Evolutionary conservation across 345 rosid genomes (phyloP).

Genomic region (Excoecaria agallocha): DNA sequence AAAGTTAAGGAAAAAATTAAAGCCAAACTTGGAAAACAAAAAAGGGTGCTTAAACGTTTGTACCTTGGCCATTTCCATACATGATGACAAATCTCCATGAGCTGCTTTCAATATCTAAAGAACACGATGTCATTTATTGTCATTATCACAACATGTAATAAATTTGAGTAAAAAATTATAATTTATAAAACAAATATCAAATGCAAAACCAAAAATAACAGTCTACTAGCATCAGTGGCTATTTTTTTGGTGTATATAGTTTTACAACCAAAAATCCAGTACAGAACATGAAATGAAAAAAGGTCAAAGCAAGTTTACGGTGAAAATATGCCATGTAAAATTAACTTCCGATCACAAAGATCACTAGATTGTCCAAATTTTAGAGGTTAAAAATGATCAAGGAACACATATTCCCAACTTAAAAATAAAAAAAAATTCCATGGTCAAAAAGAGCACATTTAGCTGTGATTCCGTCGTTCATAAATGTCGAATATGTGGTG

Average conservation of each 20-base stretch:
- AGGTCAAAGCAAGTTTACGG: neutral
- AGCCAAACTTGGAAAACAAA: neutral
- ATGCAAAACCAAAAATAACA: neutral
- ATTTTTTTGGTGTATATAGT: neutral
- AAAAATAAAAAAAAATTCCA: neutral
- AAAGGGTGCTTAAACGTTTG: neutral
- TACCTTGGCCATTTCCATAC: conserved; percentile 98
- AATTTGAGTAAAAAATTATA: neutral
- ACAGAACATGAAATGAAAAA: neutral
- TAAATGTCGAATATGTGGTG: neutral
- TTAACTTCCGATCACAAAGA: no score
- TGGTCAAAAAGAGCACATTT: neutral
- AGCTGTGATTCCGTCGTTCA: neutral
- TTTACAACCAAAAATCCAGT: no score
- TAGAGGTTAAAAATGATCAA: neutral
- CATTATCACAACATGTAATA: conserved; percentile 1
- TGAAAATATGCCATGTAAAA: neutral
- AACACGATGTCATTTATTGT: conserved; percentile 5
- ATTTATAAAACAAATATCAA: neutral
- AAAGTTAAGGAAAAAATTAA: neutral
- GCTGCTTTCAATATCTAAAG: conserved; percentile 74
- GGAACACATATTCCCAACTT: no score
- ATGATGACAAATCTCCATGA: conserved; percentile 70
- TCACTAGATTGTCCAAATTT: neutral
- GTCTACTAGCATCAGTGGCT: neutral